These are phyloP conservation scores for Pleurotus cornucopiae DNA, from an alignment of 768 basidiomycete genomes.

Conservation along the genomic window DNA sequence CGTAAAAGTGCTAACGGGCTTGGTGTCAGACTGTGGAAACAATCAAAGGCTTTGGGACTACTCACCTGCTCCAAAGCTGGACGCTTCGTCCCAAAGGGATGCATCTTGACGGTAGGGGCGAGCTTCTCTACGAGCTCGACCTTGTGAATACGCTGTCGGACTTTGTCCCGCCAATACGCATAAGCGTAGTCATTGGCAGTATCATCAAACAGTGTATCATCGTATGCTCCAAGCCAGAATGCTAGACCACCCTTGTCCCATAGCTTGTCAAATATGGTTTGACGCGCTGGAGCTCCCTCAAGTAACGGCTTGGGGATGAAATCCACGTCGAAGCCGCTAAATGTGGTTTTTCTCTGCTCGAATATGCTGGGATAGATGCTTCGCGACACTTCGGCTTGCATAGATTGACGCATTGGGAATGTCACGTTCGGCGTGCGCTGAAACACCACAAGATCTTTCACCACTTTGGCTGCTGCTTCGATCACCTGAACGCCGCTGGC, in stretches of 20 bases:
- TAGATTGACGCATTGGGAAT: conserved; percentile 46
- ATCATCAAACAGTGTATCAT: conserved; percentile 15
- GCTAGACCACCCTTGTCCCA: conserved; percentile 20
- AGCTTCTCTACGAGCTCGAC: conserved; percentile 18
- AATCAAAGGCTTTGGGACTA: not conserved
- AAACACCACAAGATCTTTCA: conserved; percentile 20
- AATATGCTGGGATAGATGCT: conserved; percentile 17
- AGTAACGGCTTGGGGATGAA: conserved; percentile 11
- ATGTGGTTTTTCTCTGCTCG: conserved; percentile 17
- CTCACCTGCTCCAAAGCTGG: conserved; percentile 16
- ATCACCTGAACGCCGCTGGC: conserved; percentile 22
- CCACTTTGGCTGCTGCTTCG: conserved; percentile 17
- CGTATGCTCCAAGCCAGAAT: conserved; percentile 16
- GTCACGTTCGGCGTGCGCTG: conserved; percentile 38
- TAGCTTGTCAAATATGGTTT: conserved; percentile 16
- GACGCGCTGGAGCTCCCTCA: conserved; percentile 16
- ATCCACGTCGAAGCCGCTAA: conserved; percentile 16
- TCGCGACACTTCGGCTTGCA: conserved; percentile 47
- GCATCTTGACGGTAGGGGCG: conserved; percentile 17
- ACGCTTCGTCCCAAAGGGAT: conserved; percentile 23
- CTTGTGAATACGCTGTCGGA: conserved; percentile 15
- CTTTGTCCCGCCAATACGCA: conserved; percentile 21
- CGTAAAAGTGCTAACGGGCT: conserved; percentile 1
- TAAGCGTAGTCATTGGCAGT: conserved; percentile 19
- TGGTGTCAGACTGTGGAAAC: not conserved